Evolutionary conservation across 495 filamentous ascomycete species (phyloP), one percentile per base, ranked within the genome.

Genomic region (Daldinia vernicosa): DNA sequence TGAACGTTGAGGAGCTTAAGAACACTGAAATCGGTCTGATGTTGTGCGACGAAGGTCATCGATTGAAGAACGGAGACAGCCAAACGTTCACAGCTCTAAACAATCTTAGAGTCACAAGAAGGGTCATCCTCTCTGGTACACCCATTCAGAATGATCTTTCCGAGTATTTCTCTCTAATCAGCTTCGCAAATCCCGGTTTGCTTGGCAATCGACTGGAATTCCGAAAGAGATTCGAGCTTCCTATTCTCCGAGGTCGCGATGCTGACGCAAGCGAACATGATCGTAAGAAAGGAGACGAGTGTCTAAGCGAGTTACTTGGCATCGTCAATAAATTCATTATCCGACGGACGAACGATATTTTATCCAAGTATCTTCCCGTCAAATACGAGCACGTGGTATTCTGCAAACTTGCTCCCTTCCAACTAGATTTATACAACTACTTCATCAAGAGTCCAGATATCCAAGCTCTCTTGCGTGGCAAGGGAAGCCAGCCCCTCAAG

Each of bases 311-410:
- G 67, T 89, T 99, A 24, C 89, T 95, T 0, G 83, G 82, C 7
- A 82, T 96, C 35, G 95, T 99, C 71, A 98, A 98, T 82, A 97
- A 97, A 74, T 99, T 98, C 83, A 98, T 99, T 79, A 99, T 99
- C 76, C 92, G 95, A 47, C 89, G 95, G 28, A 98, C 95, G 0
- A 99, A 99, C 84, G 95, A 99, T 76, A 95, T 99, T 60, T 82
- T 99, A 19, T 97, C 95, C 40, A 98, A 99, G 77, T 99, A 99
- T 79, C 86, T 99, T 53, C 96, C 95, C 2, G 89, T 98, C 81
- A 99, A 99, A 81, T 99, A 99, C 81, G 95, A 99, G 75, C 95
- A 99, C 79, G 95, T 99, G 30, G 96, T 99, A n/a, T 99, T 99
- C 83, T 99, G 95, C 85, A 97, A 96, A 74, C 86, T 97, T 33